These are phyloP conservation scores for Eurotiales sp. DNA, from an alignment of 2,329 filamentous ascomycete species.

Conservation along the genomic window DNA sequence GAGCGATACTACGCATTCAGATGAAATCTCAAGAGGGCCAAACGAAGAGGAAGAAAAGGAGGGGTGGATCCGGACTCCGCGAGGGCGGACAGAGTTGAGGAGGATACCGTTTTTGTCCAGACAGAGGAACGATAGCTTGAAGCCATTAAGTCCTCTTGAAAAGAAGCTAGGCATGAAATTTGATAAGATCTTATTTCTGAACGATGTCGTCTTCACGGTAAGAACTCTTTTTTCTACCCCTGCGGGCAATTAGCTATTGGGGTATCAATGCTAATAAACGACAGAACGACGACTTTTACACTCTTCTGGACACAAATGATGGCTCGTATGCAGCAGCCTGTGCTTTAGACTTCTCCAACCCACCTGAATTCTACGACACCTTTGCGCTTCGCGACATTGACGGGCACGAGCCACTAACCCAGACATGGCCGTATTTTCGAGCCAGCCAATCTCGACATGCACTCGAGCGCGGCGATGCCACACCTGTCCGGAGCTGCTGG, in stretches of 20 bases:
- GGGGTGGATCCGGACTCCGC: conserved; percentile 63
- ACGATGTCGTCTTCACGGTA: conserved; percentile 45
- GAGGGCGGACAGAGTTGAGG: conserved; percentile 54
- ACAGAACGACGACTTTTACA: conserved; percentile 40
- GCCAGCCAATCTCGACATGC: conserved; percentile 48
- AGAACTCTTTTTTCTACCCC: conserved; percentile 1
- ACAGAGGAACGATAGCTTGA: conserved; percentile 61
- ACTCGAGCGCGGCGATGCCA: conserved; percentile 50
- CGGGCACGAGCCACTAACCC: conserved; percentile 60
- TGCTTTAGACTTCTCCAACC: conserved; percentile 65
- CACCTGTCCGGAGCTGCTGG: conserved; percentile 63
- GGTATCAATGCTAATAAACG: neutral
- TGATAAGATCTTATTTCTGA: conserved; percentile 58
- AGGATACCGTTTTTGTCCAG: conserved; percentile 66
- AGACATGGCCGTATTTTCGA: conserved; percentile 66
- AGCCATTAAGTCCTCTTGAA: conserved; percentile 53
- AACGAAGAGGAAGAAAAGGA: conserved; percentile 27
- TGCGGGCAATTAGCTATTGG: no score
- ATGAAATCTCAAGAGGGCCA: conserved; percentile 49
- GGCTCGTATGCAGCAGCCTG: conserved; percentile 65
- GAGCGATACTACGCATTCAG: conserved; percentile 56
- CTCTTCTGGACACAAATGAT: conserved; percentile 56
- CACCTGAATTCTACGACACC: conserved; percentile 68
- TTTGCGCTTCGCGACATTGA: conserved; percentile 67
- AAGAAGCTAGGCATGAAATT: conserved; percentile 48